A percentile compares a stretch with the other conserved stretches of the same genome.
These are phyloP conservation scores for Trapa bicornis DNA, from an alignment of 345 rosid species.

Conservation along the genomic window DNA sequence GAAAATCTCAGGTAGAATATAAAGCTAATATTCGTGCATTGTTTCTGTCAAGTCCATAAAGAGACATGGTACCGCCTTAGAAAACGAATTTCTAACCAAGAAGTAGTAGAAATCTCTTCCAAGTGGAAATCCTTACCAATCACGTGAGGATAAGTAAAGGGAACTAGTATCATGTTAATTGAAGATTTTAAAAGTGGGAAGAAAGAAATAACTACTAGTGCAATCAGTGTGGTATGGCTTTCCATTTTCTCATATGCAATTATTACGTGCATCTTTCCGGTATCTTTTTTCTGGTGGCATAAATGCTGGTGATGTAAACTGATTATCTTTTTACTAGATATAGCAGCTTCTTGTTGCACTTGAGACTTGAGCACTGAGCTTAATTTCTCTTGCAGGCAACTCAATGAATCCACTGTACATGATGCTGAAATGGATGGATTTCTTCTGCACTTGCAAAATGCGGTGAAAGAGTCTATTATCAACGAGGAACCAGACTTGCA, in stretches of 20 bases:
- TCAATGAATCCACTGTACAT: slow-evolving; percentile 40
- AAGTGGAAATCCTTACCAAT: neutral
- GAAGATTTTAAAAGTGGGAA: neutral
- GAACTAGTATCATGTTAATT: neutral
- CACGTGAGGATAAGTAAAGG: neutral
- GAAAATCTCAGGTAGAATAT: neutral
- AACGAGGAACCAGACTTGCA: slow-evolving; percentile 57
- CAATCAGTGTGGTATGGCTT: neutral
- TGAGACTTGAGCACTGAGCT: neutral
- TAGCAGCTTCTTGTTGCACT: neutral
- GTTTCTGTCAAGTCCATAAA: neutral
- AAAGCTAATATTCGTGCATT: neutral
- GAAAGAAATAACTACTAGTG: neutral
- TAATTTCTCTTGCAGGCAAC: slow-evolving; percentile 28
- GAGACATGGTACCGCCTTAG: neutral
- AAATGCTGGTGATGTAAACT: neutral
- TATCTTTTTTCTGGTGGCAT: neutral
- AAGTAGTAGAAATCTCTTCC: neutral
- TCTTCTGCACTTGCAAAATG: slow-evolving; percentile 62
- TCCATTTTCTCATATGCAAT: neutral
- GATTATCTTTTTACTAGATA: neutral
- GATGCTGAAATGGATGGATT: slow-evolving; percentile 82
- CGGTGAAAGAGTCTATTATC: slow-evolving; percentile 42
- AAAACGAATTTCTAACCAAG: neutral
- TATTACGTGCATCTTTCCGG: too few relatives aligned